These are phyloP conservation scores for Daldinia sp. DNA, from an alignment of 2,329 filamentous ascomycete species.

Conservation along the genomic window DNA sequence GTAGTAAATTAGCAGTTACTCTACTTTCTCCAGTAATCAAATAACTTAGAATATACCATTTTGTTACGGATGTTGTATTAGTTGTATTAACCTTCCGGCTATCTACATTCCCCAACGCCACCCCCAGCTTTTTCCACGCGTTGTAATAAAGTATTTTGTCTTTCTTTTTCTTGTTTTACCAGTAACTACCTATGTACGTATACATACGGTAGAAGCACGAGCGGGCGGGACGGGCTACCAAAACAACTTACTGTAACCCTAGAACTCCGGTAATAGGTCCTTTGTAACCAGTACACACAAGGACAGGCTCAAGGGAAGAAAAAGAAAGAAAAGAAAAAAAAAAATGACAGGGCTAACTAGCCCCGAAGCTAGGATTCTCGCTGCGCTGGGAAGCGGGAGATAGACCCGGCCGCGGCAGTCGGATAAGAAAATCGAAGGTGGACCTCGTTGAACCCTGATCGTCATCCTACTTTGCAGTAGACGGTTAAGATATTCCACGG, in stretches of 20 bases:
- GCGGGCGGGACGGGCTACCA: conserved; percentile 20
- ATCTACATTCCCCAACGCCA: conserved; percentile 15
- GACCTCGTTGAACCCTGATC: conserved; percentile 42
- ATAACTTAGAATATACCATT: conserved; percentile 7
- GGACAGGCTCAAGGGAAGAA: not conserved
- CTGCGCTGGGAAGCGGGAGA: conserved; percentile 35
- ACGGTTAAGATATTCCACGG: conserved; percentile 24
- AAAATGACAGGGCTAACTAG: conserved; percentile 14
- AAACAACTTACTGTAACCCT: conserved; percentile 38
- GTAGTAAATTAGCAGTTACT: conserved; percentile 36
- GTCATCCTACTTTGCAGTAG: conserved; percentile 28
- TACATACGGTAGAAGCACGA: conserved; percentile 23
- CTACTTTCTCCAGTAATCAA: conserved; percentile 38
- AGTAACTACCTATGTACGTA: no score
- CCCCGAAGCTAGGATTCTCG: conserved; percentile 17
- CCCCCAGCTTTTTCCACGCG: conserved; percentile 14
- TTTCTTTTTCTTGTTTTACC: no score
- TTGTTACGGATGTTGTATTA: conserved; percentile 18
- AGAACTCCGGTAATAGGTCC: conserved; percentile 16
- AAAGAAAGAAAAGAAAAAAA: not conserved
- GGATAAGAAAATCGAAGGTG: conserved; percentile 35
- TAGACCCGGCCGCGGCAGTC: conserved; percentile 43
- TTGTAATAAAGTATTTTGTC: no score
- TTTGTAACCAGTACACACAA: conserved; percentile 34
- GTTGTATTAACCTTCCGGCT: conserved; percentile 33